Base-by-base conservation (phyloP, 352 stramenopile genomes). In the Pythium aristosporum region DNA sequence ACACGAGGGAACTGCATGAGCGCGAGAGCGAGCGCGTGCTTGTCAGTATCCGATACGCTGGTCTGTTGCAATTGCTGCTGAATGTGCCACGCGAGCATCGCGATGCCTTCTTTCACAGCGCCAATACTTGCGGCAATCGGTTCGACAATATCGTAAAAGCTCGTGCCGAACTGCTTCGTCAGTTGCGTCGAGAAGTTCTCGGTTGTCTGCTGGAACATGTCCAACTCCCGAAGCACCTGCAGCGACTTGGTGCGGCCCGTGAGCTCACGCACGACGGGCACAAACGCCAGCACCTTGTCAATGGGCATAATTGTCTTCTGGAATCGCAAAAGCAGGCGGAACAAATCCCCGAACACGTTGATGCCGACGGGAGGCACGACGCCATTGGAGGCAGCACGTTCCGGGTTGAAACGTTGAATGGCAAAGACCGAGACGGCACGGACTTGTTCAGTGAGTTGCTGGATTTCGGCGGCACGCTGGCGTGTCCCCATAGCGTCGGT, bases 161-260 rank as follows among this genome's bases (percentile, higher is more conserved):
- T 85, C 18, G 77, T 74, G 0, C 64, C 71, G 73, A 87, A 97
- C 60, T 92, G 92, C 41, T 78, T 77, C 9, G 71, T 65, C 36
- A 96, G 28, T 55, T 91, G 87, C 34, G 71, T 53, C 20, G 88
- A 28, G 46, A 94, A 94, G 55, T 79, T 94, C 18, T 95, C 83
- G 9, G 85, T 93, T 8, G 87, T 96, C 48, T 94, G 85, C 61
- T 96, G 86, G 46, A 96, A 92, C 79, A 94, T 89, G n/a, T 92
- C 81, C 12, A 95, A 53, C 43, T 96, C 88, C 23, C 87, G 84
- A 23, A 91, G 63, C n/a, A 96, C 49, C 41, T 96, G 85, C 16
- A 78, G 72, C 13, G 76, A 84, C 61, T 87, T 87, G 18, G 63
- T 68, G 13, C 75, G 57, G 8, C 73, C 87, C 7, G 23, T 82